Evolutionary conservation across 2,329 filamentous ascomycete genomes (phyloP).

Genomic region (Aspergillus sp.): DNA sequence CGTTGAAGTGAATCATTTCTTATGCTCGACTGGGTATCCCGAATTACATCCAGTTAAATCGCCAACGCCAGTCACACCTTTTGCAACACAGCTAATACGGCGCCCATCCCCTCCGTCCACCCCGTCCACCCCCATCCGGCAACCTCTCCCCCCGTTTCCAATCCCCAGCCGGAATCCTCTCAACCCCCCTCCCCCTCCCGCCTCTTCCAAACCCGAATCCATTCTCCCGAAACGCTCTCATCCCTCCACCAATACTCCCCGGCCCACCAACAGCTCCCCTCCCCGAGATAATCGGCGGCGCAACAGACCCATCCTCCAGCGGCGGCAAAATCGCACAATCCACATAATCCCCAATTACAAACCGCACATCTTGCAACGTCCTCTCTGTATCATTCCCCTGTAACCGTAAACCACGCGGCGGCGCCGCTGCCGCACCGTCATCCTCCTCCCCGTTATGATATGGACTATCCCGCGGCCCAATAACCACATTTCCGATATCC

Average conservation of each 20-base stretch:
- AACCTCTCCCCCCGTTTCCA: conserved; percentile 45
- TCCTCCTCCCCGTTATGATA: conserved; percentile 24
- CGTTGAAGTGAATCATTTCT: background rate
- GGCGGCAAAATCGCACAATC: conserved; percentile 75
- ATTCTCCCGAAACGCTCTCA: conserved; percentile 41
- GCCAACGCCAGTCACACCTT: background rate
- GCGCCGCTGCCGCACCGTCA: conserved; percentile 27
- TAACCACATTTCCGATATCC: conserved; percentile 74
- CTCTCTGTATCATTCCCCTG: conserved; percentile 59
- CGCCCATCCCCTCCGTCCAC: conserved; percentile 32
- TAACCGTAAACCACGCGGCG: conserved; percentile 31
- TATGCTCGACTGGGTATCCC: background rate
- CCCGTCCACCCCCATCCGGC: conserved; percentile 29
- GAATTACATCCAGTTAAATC: background rate
- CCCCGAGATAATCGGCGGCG: conserved; percentile 51
- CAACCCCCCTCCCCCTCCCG: conserved; percentile 38
- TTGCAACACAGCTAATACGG: conserved; percentile 23
- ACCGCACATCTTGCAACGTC: conserved; percentile 68
- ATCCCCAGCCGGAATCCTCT: conserved; percentile 39
- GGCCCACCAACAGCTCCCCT: conserved; percentile 36
- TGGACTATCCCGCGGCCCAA: conserved; percentile 45
- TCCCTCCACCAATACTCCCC: conserved; percentile 28
- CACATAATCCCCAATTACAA: conserved; percentile 84
- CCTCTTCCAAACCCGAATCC: conserved; percentile 40
- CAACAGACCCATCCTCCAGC: conserved; percentile 65